Conservation (phyloP, 805 yeast genomes). For the Millerago galiae region DNA sequence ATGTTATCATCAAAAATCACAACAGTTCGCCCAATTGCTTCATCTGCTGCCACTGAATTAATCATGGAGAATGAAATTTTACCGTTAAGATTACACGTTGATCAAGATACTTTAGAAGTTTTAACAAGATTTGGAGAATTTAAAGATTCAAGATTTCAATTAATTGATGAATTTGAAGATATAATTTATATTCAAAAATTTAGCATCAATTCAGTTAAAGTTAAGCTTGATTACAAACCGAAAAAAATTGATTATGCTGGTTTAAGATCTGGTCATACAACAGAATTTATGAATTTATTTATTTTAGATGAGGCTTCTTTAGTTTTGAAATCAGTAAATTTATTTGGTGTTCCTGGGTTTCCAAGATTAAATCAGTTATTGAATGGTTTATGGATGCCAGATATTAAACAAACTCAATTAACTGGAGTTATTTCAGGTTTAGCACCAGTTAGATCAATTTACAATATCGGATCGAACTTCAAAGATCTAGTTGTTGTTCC, state of each 20-base stretch:
- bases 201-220: conserved; percentile 47
- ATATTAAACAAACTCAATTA: conserved; percentile 74
- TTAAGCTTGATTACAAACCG: conserved; percentile 87
- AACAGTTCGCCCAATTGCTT: conserved; percentile 58
- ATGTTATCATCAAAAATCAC: conserved; percentile 51
- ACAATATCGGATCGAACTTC: conserved; percentile 73
- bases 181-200: conserved; percentile 63
- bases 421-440: conserved; percentile 79
- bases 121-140: conserved; percentile 75
- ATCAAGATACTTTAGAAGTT: conserved; percentile 90
- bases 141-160: conserved; percentile 59
- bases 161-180: conserved; percentile 57
- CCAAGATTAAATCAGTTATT: conserved; percentile 49
- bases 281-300: conserved; percentile 84
- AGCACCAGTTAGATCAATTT: conserved; percentile 72
- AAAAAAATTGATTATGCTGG: conserved; percentile 83
- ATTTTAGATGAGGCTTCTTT: conserved; percentile 81
- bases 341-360: conserved; percentile 77
- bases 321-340: conserved; percentile 48
- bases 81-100: conserved; percentile 80
- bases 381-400: conserved; percentile 80
- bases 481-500: conserved; percentile 71
- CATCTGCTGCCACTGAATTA: conserved; percentile 64
- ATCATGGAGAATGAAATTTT: conserved; percentile 46
- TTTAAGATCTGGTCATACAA: conserved; percentile 75